Conservation (phyloP, 2,329 filamentous ascomycete genomes). For the Talaromyces sp. region DNA sequence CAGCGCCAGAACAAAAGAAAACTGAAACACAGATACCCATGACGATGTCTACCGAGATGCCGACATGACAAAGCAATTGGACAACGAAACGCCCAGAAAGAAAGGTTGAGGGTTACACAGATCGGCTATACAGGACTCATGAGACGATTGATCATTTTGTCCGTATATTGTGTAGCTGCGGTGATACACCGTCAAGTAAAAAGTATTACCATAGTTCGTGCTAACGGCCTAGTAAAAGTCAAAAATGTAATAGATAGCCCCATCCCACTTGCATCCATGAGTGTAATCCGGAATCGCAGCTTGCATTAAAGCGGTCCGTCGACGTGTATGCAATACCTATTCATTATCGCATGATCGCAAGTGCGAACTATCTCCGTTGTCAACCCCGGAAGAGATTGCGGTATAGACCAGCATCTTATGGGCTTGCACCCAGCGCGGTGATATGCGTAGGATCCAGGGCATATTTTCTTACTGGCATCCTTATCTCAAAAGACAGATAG, state of each 20-base stretch:
- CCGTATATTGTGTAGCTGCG: neutral
- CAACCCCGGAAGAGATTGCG: neutral
- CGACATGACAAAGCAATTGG: neutral
- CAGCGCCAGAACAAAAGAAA: neutral
- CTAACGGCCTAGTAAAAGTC: neutral
- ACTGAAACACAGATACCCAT: neutral
- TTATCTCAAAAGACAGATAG: neutral
- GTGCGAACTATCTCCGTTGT: neutral
- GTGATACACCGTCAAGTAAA: neutral
- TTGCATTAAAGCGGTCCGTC: neutral
- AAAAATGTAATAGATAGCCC: neutral
- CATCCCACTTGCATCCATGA: neutral
- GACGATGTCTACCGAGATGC: neutral
- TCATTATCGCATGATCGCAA: neutral
- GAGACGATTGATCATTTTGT: neutral
- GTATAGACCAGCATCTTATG: neutral
- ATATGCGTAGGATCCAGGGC: neutral
- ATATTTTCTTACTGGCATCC: neutral
- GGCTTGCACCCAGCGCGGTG: neutral
- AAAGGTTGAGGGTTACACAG: neutral
- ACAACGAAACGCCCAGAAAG: neutral
- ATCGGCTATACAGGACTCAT: neutral
- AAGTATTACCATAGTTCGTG: neutral
- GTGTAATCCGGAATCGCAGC: constrained; percentile 1
- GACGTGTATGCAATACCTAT: no score